phyloP scores from a whole-genome alignment of 2,329 filamentous ascomycete species.

The Fusarium sp. region DNA sequence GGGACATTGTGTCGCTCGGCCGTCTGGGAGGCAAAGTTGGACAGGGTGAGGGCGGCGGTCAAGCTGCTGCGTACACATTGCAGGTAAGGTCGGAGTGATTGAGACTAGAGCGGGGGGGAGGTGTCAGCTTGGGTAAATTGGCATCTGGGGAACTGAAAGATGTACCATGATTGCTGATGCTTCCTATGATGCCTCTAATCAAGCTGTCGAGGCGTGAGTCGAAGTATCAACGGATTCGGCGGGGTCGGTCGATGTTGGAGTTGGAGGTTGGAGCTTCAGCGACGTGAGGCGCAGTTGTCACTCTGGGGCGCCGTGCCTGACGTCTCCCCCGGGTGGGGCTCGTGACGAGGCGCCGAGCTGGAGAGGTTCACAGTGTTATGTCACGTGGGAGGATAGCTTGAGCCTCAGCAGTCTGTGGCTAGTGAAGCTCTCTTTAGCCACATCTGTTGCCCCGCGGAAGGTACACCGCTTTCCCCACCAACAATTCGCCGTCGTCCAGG shows the following conservation, averaged over 20 bases:
- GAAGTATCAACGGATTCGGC: conserved; percentile 36
- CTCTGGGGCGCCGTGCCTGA: conserved; percentile 44
- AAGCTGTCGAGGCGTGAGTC: conserved; percentile 11
- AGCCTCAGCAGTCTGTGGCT: conserved; percentile 26
- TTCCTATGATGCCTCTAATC: conserved; percentile 17
- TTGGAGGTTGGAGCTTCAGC: conserved; percentile 44
- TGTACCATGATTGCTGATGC: conserved; percentile 36
- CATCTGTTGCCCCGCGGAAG: conserved; percentile 22
- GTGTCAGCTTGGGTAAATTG: conserved; percentile 32
- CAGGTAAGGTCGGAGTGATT: conserved; percentile 96
- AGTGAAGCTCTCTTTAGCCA: conserved; percentile 17
- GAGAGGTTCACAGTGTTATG: neutral
- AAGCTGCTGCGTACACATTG: conserved; percentile 95
- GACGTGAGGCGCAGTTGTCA: conserved; percentile 39
- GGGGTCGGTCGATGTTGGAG: conserved; percentile 42
- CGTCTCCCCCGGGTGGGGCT: conserved; percentile 47
- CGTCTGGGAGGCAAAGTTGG: conserved; percentile 97
- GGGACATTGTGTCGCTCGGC: conserved; percentile 98
- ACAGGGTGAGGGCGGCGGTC: conserved; percentile 87
- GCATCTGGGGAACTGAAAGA: neutral
- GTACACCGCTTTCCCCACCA: conserved; percentile 46
- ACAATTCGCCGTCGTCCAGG: conserved; percentile 42
- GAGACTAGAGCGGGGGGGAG: conserved; percentile 70
- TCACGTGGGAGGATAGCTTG: conserved; percentile 32
- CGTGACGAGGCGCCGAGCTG: conserved; percentile 17